Conservation (phyloP, 768 basidiomycete genomes). For the Termitomyces sp. region DNA sequence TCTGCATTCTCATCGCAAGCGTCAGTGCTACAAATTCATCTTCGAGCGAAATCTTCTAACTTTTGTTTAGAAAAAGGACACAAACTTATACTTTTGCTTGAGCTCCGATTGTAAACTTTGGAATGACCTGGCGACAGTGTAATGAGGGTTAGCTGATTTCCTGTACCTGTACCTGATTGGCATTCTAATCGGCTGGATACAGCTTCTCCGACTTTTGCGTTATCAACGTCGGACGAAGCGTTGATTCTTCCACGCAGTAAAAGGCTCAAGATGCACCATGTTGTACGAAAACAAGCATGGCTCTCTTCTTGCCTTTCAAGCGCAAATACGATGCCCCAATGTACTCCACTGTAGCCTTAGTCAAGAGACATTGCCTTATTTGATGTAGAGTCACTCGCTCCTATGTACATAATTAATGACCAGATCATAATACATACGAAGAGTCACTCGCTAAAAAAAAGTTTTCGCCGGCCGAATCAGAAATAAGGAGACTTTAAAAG, state of each 20-base stretch:
- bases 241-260: conserved; percentile 2
- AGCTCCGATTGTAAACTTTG: not conserved
- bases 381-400: not conserved
- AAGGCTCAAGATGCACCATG: not conserved
- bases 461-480: conserved; percentile 9
- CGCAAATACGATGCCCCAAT: not conserved
- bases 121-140: not conserved
- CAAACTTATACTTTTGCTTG: not conserved
- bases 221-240: not conserved
- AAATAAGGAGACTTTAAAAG: not conserved
- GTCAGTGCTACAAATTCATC: not conserved
- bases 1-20: not conserved
- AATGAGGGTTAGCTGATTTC: not conserved
- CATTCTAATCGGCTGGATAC: not conserved
- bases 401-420: not conserved
- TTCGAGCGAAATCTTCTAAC: not conserved
- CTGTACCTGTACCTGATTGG: not conserved
- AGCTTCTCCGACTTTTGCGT: not conserved
- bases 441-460: conserved; percentile 6
- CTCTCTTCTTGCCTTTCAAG: not conserved
- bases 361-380: not conserved
- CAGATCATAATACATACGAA: not conserved
- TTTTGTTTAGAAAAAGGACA: not conserved
- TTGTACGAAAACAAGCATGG: not conserved
- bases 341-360: not conserved